These are phyloP conservation scores for Phytopythium sindhum DNA, from an alignment of 352 stramenopile species.

Conservation along the genomic window DNA sequence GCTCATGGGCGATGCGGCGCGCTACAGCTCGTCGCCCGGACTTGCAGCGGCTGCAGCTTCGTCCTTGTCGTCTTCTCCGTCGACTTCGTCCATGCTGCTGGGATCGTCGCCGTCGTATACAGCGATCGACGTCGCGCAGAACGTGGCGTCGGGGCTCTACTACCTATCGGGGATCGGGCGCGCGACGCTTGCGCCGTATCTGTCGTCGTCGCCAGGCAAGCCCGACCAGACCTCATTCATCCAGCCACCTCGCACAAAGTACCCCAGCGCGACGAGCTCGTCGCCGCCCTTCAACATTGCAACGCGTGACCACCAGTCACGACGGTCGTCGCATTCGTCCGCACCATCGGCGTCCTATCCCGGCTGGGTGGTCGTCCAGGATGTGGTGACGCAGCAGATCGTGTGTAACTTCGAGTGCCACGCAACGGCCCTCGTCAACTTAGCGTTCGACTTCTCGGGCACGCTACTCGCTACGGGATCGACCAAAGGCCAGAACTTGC, in stretches of 20 bases:
- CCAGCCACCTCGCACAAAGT: background rate
- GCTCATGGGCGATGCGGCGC: conserved; percentile 27
- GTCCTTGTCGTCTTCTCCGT: background rate
- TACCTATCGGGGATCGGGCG: conserved; percentile 73
- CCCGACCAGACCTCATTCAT: conserved; percentile 7
- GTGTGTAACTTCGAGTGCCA: conserved; percentile 80
- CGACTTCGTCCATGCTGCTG: conserved; percentile 14
- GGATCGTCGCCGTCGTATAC: conserved; percentile 50
- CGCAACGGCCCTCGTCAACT: conserved; percentile 58
- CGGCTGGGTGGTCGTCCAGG: conserved; percentile 69
- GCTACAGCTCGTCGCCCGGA: conserved; percentile 8
- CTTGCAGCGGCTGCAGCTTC: background rate
- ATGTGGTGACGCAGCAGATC: conserved; percentile 55
- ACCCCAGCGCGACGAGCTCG: conserved; percentile 11
- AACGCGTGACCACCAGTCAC: background rate
- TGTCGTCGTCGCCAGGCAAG: conserved; percentile 62
- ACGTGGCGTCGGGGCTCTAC: conserved; percentile 84
- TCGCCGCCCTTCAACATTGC: background rate
- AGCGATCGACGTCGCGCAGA: conserved; percentile 82
- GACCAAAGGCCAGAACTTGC: conserved; percentile 82
- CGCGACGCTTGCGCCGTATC: conserved; percentile 67
- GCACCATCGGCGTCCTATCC: conserved; percentile 20
- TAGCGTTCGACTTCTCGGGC: conserved; percentile 79
- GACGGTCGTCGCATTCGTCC: background rate
- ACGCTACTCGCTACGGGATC: conserved; percentile 75